Percentiles rank a stretch among this genome's conserved stretches.
Evolutionary conservation across 1,284 basidiomycete species (phyloP).

Genomic region (Ustilago hordei): DNA sequence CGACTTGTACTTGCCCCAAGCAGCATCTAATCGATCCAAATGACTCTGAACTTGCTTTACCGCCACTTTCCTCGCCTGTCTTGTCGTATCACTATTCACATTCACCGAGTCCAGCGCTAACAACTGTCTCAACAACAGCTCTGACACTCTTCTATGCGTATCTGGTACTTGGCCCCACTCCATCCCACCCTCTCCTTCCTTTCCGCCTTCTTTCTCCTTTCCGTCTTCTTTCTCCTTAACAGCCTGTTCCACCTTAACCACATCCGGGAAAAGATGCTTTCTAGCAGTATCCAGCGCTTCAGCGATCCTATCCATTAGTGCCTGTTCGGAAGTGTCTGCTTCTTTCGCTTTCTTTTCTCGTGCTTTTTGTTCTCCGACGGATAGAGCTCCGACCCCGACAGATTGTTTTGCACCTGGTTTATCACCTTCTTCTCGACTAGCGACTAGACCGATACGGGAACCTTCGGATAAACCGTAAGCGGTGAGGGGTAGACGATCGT

Average conservation of each 20-base stretch:
- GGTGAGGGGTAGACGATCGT: conserved; percentile 57
- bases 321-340: conserved; percentile 46
- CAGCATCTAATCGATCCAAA: conserved; percentile 65
- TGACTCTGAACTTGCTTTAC: conserved; percentile 65
- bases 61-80: conserved; percentile 60
- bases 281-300: conserved; percentile 41
- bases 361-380: conserved; percentile 47
- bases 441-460: conserved; percentile 59
- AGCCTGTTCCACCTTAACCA: conserved; percentile 52
- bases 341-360: conserved; percentile 43
- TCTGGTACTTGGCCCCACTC: conserved; percentile 30
- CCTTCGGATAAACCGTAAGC: conserved; percentile 61
- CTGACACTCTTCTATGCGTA: conserved; percentile 60
- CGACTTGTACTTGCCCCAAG: conserved; percentile 50
- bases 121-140: conserved; percentile 62
- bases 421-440: conserved; percentile 48
- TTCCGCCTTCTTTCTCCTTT: background rate
- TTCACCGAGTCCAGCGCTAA: conserved; percentile 61
- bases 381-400: conserved; percentile 19
- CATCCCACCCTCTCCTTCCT: background rate
- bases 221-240: conserved; percentile 10
- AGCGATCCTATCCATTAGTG: conserved; percentile 55
- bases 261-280: conserved; percentile 58
- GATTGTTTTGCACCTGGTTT: conserved; percentile 41
- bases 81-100: conserved; percentile 57